Evolutionary conservation across 306 rosid species (phyloP).

Genomic region (Inga laurina): DNA sequence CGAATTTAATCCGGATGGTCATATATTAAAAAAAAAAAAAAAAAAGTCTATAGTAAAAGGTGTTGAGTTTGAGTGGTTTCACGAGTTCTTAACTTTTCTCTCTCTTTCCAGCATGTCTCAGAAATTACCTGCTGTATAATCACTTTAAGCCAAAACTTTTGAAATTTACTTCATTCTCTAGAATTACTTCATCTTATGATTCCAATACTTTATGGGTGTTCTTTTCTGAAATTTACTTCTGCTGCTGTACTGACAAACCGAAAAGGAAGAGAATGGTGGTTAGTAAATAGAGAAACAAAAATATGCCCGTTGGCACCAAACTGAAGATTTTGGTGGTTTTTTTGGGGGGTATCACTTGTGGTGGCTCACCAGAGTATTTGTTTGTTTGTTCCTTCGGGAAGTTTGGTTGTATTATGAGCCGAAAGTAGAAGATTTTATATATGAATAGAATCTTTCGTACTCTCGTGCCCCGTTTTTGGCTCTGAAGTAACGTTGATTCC

Average conservation of each 20-base stretch:
- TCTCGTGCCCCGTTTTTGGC: not conserved
- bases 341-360: not conserved
- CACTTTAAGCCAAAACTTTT: not conserved
- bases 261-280: not conserved
- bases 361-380: not conserved
- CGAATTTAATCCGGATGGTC: too few species aligned
- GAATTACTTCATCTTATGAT: not conserved
- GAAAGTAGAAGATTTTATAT: not conserved
- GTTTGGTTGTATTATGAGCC: not conserved
- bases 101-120: not conserved
- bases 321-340: not conserved
- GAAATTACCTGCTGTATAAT: not conserved
- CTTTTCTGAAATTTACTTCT: not conserved
- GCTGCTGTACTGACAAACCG: not conserved
- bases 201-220: not conserved
- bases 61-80: not conserved
- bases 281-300: not conserved
- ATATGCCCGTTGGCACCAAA: constrained; percentile 32
- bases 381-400: constrained; percentile 7
- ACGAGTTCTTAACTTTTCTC: not conserved
- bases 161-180: not conserved
- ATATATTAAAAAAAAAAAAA: too few species aligned
- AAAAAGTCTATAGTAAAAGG: not conserved
- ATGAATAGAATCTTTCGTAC: not conserved
- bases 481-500: constrained; percentile 30